These are phyloP conservation scores for Yamadazyma oceani DNA, from an alignment of 1,139 yeast species.

Conservation along the genomic window DNA sequence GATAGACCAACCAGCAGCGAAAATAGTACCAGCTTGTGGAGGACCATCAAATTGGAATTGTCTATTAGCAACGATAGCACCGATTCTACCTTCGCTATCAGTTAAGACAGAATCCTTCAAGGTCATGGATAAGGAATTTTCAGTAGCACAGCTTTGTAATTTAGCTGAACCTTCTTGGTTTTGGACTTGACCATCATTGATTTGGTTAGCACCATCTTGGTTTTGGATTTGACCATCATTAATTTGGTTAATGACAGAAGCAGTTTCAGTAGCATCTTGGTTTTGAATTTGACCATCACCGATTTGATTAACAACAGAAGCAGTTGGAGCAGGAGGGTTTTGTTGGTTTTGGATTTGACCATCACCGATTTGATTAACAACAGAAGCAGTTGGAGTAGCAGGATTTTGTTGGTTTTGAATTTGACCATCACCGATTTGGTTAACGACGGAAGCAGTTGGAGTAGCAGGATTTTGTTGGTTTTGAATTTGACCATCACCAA, in stretches of 20 bases:
- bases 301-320: conserved; percentile 40
- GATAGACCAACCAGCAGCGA: conserved; percentile 83
- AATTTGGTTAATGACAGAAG: conserved; percentile 34
- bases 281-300: conserved; percentile 48
- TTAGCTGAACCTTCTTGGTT: conserved; percentile 27
- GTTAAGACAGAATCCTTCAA: conserved; percentile 54
- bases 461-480: too few species aligned
- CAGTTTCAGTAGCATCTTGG: conserved; percentile 27
- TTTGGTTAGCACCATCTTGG: conserved; percentile 45
- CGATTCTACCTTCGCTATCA: conserved; percentile 69
- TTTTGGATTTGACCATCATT: conserved; percentile 43
- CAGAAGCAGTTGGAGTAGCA: conserved; percentile 21
- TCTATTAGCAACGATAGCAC: conserved; percentile 81
- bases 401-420: conserved; percentile 37
- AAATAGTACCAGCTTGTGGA: conserved; percentile 86
- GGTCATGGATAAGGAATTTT: conserved; percentile 54
- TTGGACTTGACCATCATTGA: conserved; percentile 64
- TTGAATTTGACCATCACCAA: conserved; percentile 40
- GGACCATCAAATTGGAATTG: conserved; percentile 91
- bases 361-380: conserved; percentile 35
- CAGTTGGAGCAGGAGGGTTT: conserved; percentile 22
- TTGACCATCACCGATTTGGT: conserved; percentile 50
- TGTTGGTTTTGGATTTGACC: conserved; percentile 38
- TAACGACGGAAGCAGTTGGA: conserved; percentile 28
- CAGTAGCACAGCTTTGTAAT: conserved; percentile 51